phyloP scores from a whole-genome alignment of 2,329 filamentous ascomycete species.

The Phialophora macrospora region DNA sequence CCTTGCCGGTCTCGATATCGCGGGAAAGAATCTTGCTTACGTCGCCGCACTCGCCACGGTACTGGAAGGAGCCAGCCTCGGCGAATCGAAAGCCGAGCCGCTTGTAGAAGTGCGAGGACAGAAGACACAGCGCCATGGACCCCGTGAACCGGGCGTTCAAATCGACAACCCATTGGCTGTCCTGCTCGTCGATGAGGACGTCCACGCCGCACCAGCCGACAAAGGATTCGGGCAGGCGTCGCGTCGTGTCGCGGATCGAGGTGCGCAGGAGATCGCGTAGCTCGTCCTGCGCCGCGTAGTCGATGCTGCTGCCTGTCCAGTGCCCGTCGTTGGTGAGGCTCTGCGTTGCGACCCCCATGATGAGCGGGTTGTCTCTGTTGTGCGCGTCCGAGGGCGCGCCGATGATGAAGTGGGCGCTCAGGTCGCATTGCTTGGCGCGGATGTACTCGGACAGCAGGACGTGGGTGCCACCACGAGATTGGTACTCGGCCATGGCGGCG shows the following conservation, averaged over 20 bases:
- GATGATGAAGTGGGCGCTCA: neutral
- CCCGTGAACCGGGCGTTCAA: constrained; percentile 2
- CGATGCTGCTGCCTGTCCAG: constrained; percentile 2
- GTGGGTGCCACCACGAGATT: neutral
- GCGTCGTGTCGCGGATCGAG: neutral
- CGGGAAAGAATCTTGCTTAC: neutral
- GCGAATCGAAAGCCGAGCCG: constrained; percentile 4
- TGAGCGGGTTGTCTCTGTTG: constrained; percentile 1
- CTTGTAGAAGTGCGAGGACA: constrained; percentile 3
- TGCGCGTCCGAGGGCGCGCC: neutral
- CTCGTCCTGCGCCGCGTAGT: constrained; percentile 2
- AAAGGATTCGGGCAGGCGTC: neutral
- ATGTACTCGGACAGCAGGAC: constrained; percentile 5
- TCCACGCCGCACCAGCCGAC: constrained; percentile 2
- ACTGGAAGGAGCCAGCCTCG: neutral
- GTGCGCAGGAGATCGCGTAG: neutral
- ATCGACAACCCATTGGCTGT: neutral
- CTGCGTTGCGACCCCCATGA: neutral
- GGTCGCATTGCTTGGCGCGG: constrained; percentile 1
- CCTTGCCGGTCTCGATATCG: neutral
- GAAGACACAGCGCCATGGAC: neutral
- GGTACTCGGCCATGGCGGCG: constrained; percentile 3
- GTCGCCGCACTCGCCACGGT: neutral
- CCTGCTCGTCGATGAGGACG: constrained; percentile 4
- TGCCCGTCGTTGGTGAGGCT: constrained; percentile 5